Percentiles rank a stretch among this genome's conserved stretches.
Conservation (phyloP, 228 moss, liverwort and hornwort genomes). For the Sphagnum fallax region DNA sequence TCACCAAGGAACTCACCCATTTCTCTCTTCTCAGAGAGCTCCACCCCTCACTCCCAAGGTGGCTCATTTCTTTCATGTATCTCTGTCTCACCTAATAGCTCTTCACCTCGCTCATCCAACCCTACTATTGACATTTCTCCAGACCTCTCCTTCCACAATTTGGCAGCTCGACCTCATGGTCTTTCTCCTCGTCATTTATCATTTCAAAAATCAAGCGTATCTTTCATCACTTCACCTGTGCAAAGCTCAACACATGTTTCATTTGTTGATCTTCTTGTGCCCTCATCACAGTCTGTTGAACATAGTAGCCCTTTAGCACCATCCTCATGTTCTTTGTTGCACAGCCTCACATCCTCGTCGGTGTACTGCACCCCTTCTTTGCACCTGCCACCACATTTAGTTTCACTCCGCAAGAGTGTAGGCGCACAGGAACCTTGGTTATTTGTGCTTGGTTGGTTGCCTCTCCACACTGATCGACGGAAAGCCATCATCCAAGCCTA, state of each 20-base stretch:
- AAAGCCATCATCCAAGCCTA: constrained; percentile 3
- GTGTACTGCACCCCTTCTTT: background rate
- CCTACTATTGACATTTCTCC: background rate
- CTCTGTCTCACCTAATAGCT: background rate
- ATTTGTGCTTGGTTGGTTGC: constrained; percentile 1
- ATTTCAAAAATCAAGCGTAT: background rate
- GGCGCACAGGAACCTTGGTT: constrained; percentile 1
- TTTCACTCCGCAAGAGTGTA: background rate
- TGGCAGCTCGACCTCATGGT: background rate
- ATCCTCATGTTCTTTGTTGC: background rate
- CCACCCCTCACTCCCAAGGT: background rate
- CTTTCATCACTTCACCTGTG: background rate
- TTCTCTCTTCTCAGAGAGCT: background rate
- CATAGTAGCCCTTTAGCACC: background rate
- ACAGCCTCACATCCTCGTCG: background rate
- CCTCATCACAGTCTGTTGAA: background rate
- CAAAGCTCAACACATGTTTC: background rate
- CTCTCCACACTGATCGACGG: background rate
- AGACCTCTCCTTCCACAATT: background rate
- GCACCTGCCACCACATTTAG: background rate
- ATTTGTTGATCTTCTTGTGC: background rate
- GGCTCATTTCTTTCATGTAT: background rate
- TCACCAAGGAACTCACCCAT: background rate
- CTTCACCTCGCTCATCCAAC: background rate
- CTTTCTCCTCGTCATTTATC: background rate